Conservation (phyloP, 2,329 filamentous ascomycete genomes). For the Pezicula rhizophila region DNA sequence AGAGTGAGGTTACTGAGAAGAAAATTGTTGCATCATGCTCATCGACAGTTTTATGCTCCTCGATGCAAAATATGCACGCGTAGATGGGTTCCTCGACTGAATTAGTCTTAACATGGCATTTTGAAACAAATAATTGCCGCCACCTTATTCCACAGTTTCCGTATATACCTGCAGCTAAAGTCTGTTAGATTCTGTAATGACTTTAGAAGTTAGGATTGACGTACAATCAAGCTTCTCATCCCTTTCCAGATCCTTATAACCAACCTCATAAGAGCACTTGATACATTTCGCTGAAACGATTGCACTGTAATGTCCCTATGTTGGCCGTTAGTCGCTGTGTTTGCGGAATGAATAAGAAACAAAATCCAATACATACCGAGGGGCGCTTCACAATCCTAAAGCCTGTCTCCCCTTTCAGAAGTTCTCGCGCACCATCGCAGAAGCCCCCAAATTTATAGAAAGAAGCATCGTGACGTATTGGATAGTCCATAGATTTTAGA, state of each 20-base stretch:
- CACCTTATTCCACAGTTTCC: constrained; percentile 23
- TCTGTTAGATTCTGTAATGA: constrained; percentile 10
- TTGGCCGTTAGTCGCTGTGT: constrained; percentile 10
- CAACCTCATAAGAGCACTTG: constrained; percentile 26
- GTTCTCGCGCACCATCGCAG: constrained; percentile 23
- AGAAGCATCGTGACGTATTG: constrained; percentile 23
- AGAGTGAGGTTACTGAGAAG: constrained; percentile 22
- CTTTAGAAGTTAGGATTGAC: neutral
- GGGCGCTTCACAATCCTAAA: constrained; percentile 25
- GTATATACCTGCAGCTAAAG: constrained; percentile 22
- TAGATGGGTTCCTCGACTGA: constrained; percentile 24
- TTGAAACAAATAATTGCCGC: constrained; percentile 25
- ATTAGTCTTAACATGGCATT: constrained; percentile 23
- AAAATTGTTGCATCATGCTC: constrained; percentile 28
- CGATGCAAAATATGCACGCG: constrained; percentile 27
- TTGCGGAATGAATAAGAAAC: neutral
- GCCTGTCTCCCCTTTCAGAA: constrained; percentile 21
- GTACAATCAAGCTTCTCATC: constrained; percentile 11
- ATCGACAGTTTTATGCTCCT: constrained; percentile 24
- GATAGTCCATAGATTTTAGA: constrained; percentile 19
- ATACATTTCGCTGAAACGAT: constrained; percentile 22
- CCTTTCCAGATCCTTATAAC: constrained; percentile 24
- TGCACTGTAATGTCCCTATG: constrained; percentile 23
- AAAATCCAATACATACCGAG: constrained; percentile 15
- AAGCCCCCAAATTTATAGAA: constrained; percentile 27